Percentiles rank a stretch among this genome's conserved stretches.
Evolutionary conservation across 208 protist genomes (phyloP).

Genomic region (Trypanosoma grayi): DNA sequence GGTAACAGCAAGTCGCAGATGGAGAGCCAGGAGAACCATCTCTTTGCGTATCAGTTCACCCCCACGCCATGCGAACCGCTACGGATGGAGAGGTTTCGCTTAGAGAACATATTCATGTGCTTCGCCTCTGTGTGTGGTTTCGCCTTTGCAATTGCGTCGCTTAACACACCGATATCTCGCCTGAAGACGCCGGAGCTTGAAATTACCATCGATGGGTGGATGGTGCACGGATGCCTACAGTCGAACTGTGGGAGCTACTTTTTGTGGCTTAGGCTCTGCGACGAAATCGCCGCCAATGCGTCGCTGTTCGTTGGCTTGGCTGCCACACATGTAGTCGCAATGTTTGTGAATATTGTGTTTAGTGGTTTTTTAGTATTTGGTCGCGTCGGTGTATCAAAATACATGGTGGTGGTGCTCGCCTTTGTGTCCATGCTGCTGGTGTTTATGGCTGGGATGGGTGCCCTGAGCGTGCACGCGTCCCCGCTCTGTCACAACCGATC

Average conservation of each 20-base stretch:
- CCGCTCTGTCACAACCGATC: slow-evolving; percentile 23
- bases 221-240: slow-evolving; percentile 12
- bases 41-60: slow-evolving; percentile 27
- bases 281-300: slow-evolving; percentile 11
- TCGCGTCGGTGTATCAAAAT: slow-evolving; percentile 27
- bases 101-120: slow-evolving; percentile 34
- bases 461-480: slow-evolving; percentile 15
- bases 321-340: slow-evolving; percentile 20
- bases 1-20: slow-evolving; percentile 5
- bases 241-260: slow-evolving; percentile 7
- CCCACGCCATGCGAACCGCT: slow-evolving; percentile 32
- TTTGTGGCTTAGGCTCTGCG: slow-evolving; percentile 26
- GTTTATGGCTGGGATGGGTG: slow-evolving; percentile 27
- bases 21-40: background rate
- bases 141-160: slow-evolving; percentile 21
- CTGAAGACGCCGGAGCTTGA: slow-evolving; percentile 12
- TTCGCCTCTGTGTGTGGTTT: slow-evolving; percentile 21
- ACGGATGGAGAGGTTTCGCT: slow-evolving; percentile 29
- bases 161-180: slow-evolving; percentile 18
- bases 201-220: slow-evolving; percentile 15
- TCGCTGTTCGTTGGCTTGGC: slow-evolving; percentile 19
- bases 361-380: slow-evolving; percentile 20
- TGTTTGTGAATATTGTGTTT: slow-evolving; percentile 22
- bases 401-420: slow-evolving; percentile 29
- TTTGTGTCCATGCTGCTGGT: slow-evolving; percentile 24